A percentile compares a stretch with the other conserved stretches of the same genome.
Conservation (phyloP, 208 protist genomes). For the Chromosphaera perkinsii region DNA sequence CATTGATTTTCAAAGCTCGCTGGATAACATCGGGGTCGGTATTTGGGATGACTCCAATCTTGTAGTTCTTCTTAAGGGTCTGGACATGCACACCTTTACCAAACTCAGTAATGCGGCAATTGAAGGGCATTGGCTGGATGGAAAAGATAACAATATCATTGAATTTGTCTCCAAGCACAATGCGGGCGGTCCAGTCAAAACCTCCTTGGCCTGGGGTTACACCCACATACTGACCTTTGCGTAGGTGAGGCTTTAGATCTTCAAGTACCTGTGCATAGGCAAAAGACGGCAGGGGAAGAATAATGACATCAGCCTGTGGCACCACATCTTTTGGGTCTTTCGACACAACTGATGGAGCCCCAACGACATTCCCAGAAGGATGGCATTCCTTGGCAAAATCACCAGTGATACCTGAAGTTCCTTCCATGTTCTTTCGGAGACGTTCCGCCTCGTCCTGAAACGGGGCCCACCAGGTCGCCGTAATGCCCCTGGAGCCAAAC, state of each 20-base stretch:
- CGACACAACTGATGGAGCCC: no score
- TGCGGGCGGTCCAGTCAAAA: conserved; percentile 1
- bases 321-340: no score
- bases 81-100: background rate
- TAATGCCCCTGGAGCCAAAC: background rate
- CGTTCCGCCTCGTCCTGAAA: background rate
- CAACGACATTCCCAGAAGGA: no score
- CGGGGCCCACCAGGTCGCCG: background rate
- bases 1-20: background rate
- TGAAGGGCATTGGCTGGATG: conserved; percentile 8
- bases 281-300: conserved; percentile 7
- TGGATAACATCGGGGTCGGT: background rate
- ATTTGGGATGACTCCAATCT: background rate
- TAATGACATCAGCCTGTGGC: background rate
- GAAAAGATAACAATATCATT: background rate
- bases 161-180: background rate
- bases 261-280: conserved; percentile 1
- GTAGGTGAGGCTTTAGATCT: background rate
- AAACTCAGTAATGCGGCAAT: conserved; percentile 1
- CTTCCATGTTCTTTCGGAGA: background rate
- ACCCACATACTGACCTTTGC: background rate
- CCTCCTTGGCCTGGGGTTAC: conserved; percentile 6
- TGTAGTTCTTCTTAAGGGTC: conserved; percentile 6
- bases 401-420: background rate
- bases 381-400: no score